A percentile compares a stretch with the other conserved stretches of the same genome.
Evolutionary conservation across 495 filamentous ascomycete species (phyloP).

Genomic region (Annulohypoxylon maeteangense): DNA sequence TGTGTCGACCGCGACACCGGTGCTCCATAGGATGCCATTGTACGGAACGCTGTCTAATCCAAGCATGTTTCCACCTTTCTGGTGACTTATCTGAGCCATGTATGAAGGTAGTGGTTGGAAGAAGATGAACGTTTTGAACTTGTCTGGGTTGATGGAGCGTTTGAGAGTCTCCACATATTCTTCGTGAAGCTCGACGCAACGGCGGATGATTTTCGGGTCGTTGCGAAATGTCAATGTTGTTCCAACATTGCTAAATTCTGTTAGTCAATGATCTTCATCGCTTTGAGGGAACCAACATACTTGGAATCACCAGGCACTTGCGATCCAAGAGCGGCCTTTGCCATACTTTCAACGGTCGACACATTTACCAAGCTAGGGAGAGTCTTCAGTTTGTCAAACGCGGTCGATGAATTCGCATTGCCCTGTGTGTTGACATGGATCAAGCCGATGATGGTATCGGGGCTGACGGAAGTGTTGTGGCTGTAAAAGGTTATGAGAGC

Average conservation of each 20-base stretch:
- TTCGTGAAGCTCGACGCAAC: slow-evolving; percentile 21
- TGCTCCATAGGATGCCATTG: slow-evolving; percentile 39
- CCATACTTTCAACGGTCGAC: slow-evolving; percentile 26
- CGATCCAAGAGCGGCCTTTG: slow-evolving; percentile 29
- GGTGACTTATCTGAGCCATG: slow-evolving; percentile 31
- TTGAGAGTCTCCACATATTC: slow-evolving; percentile 33
- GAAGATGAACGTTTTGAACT: slow-evolving; percentile 28
- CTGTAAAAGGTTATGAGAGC: slow-evolving; percentile 31
- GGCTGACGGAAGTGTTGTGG: slow-evolving; percentile 2
- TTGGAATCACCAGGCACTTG: slow-evolving; percentile 25
- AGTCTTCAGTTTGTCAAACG: slow-evolving; percentile 27
- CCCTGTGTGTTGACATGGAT: slow-evolving; percentile 40
- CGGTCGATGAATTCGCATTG: slow-evolving; percentile 22
- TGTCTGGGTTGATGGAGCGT: not conserved
- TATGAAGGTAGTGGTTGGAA: slow-evolving; percentile 50
- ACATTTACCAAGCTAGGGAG: slow-evolving; percentile 20
- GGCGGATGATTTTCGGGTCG: slow-evolving; percentile 27
- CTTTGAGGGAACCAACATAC: not conserved
- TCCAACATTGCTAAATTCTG: slow-evolving; percentile 1
- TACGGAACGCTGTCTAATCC: slow-evolving; percentile 35
- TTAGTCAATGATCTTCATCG: not conserved
- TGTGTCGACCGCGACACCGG: slow-evolving; percentile 15
- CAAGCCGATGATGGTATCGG: slow-evolving; percentile 17
- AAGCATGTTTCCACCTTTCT: slow-evolving; percentile 51
- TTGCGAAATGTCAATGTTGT: slow-evolving; percentile 36